phyloP scores from a whole-genome alignment of 2,329 filamentous ascomycete genomes.

The Macrophomina tecta region DNA sequence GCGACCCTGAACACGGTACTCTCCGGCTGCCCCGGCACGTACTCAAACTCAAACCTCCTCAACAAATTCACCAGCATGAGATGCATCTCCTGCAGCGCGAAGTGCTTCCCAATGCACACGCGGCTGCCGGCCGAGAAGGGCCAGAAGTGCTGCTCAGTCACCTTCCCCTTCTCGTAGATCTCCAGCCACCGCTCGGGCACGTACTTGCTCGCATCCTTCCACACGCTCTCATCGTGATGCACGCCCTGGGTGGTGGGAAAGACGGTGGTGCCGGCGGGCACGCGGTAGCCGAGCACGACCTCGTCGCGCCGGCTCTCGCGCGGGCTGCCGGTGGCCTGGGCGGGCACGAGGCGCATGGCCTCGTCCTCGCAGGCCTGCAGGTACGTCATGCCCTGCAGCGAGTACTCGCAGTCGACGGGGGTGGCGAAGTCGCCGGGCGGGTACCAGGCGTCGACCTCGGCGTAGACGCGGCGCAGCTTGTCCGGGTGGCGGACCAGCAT shows the following conservation, averaged over 20 bases:
- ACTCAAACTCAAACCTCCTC: constrained; percentile 12
- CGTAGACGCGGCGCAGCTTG: not conserved
- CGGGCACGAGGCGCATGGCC: constrained; percentile 48
- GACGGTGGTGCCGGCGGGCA: constrained; percentile 46
- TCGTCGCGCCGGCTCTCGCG: constrained; percentile 46
- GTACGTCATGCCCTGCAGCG: constrained; percentile 45
- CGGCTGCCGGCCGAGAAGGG: constrained; percentile 14
- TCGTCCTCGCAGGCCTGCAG: constrained; percentile 49
- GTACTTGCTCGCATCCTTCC: constrained; percentile 40
- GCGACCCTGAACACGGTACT: constrained; percentile 12
- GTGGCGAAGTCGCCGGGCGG: constrained; percentile 33
- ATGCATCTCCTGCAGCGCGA: constrained; percentile 16
- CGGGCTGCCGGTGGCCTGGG: constrained; percentile 46
- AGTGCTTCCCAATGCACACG: constrained; percentile 17
- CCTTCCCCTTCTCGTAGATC: not conserved
- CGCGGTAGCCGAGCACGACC: constrained; percentile 43
- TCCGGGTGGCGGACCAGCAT: not conserved
- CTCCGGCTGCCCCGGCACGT: constrained; percentile 8
- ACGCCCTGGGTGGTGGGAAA: constrained; percentile 48
- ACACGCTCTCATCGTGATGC: constrained; percentile 32
- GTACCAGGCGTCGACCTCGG: constrained; percentile 1
- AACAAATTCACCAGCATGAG: constrained; percentile 6
- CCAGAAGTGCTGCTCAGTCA: constrained; percentile 27
- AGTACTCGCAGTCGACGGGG: constrained; percentile 46
- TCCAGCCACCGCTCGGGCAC: constrained; percentile 46